phyloP scores from a whole-genome alignment of 768 basidiomycete species.

The Tylopilus intermedius region DNA sequence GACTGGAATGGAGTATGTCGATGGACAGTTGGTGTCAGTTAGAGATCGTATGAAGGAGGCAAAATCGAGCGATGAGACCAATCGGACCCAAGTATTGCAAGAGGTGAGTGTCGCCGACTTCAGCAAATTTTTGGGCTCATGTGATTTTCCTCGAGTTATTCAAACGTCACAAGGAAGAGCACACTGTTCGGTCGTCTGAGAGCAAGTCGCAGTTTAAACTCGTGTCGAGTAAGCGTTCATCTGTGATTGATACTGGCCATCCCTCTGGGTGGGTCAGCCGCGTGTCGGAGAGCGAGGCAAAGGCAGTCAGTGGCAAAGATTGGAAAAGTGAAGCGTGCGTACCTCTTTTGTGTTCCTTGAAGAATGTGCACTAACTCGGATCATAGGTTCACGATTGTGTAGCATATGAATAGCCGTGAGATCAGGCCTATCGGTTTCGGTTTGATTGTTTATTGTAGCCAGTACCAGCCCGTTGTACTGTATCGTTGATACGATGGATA shows the following conservation, averaged over 20 bases:
- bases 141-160: slow-evolving; percentile 41
- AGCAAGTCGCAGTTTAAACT: slow-evolving; percentile 74
- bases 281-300: slow-evolving; percentile 38
- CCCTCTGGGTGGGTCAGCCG: slow-evolving; percentile 72
- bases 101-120: slow-evolving; percentile 36
- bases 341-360: background rate
- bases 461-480: background rate
- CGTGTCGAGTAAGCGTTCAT: slow-evolving; percentile 64
- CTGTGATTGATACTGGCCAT: slow-evolving; percentile 60
- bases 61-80: slow-evolving; percentile 37
- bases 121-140: background rate
- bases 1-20: slow-evolving; percentile 81
- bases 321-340: slow-evolving; percentile 54
- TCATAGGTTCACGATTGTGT: slow-evolving; percentile 16
- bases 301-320: slow-evolving; percentile 38
- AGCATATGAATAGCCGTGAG: too few species aligned
- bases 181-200: slow-evolving; percentile 33
- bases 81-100: slow-evolving; percentile 52
- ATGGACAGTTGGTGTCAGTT: slow-evolving; percentile 85
- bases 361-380: background rate
- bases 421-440: background rate
- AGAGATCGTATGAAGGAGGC: slow-evolving; percentile 73
- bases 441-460: background rate
- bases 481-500: background rate
- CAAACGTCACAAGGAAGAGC: slow-evolving; percentile 52